phyloP scores from a whole-genome alignment of 1,284 basidiomycete genomes.

The Neonothopanus nambi region DNA sequence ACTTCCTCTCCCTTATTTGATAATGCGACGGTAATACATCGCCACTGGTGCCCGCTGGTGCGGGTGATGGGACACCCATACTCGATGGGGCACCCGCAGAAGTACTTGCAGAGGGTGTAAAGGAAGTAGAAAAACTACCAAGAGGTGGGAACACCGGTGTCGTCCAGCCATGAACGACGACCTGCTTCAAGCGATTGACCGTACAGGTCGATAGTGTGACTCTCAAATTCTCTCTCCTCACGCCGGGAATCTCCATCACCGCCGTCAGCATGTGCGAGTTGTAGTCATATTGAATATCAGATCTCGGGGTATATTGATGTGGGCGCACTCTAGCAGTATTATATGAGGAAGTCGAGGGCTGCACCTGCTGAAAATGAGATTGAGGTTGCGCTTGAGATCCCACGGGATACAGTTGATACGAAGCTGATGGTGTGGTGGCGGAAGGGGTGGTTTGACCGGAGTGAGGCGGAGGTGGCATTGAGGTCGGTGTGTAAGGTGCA shows the following conservation, averaged over 20 bases:
- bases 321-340: too few relatives aligned
- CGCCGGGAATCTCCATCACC: constrained; percentile 64
- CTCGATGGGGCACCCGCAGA: constrained; percentile 12
- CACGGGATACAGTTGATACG: constrained; percentile 31
- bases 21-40: neutral
- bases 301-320: too few relatives aligned
- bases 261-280: constrained; percentile 45
- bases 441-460: too few relatives aligned
- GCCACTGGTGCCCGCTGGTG: constrained; percentile 8
- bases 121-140: neutral
- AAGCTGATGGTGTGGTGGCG: too few relatives aligned
- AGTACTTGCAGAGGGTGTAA: neutral
- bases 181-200: constrained; percentile 56
- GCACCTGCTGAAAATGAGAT: constrained; percentile 24
- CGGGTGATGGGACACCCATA: constrained; percentile 28
- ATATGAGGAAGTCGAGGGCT: too few relatives aligned
- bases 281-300: too few relatives aligned
- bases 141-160: constrained; percentile 30
- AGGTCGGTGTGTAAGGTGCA: too few relatives aligned
- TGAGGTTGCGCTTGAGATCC: constrained; percentile 59
- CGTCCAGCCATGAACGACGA: constrained; percentile 49
- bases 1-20: constrained; percentile 48
- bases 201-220: constrained; percentile 54
- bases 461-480: too few relatives aligned
- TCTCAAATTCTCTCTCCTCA: constrained; percentile 51